phyloP scores from a whole-genome alignment of 768 basidiomycete genomes.

The Agaricus blazei region DNA sequence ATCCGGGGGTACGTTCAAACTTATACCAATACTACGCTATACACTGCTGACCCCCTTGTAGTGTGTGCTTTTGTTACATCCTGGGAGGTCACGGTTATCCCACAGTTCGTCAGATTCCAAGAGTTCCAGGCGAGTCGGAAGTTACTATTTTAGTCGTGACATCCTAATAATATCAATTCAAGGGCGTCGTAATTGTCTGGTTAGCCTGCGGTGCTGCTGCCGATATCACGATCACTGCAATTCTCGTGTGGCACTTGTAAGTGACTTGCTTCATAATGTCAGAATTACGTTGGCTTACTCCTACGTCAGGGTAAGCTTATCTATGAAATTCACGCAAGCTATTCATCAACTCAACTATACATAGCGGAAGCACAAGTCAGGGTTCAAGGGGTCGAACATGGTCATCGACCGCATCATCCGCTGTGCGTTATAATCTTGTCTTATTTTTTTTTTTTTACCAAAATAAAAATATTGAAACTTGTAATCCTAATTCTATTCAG shows the following conservation, averaged over 20 bases:
- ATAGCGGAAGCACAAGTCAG: slow-evolving; percentile 36
- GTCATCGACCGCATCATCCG: slow-evolving; percentile 39
- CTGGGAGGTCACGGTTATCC: slow-evolving; percentile 19
- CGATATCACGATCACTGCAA: slow-evolving; percentile 37
- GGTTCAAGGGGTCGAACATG: slow-evolving; percentile 35
- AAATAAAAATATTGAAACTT: neutral
- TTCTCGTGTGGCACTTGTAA: slow-evolving; percentile 40
- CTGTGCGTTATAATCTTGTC: slow-evolving; percentile 15
- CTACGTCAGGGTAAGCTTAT: neutral
- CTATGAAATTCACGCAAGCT: no score
- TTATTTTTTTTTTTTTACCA: no score
- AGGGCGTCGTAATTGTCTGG: slow-evolving; percentile 31
- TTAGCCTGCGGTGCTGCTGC: slow-evolving; percentile 33
- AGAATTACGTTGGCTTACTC: no score
- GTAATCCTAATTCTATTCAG: slow-evolving; percentile 13
- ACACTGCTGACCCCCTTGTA: no score
- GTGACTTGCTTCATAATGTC: slow-evolving; percentile 1
- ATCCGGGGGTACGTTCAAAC: slow-evolving; percentile 15
- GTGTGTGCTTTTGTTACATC: slow-evolving; percentile 11
- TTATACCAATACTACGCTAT: no score
- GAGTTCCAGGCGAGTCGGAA: slow-evolving; percentile 20
- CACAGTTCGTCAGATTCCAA: slow-evolving; percentile 22
- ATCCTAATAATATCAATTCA: neutral
- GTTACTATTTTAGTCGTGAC: no score
- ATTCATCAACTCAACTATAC: neutral